Conservation (phyloP, 352 stramenopile genomes). For the Phytopythium helicoides region DNA sequence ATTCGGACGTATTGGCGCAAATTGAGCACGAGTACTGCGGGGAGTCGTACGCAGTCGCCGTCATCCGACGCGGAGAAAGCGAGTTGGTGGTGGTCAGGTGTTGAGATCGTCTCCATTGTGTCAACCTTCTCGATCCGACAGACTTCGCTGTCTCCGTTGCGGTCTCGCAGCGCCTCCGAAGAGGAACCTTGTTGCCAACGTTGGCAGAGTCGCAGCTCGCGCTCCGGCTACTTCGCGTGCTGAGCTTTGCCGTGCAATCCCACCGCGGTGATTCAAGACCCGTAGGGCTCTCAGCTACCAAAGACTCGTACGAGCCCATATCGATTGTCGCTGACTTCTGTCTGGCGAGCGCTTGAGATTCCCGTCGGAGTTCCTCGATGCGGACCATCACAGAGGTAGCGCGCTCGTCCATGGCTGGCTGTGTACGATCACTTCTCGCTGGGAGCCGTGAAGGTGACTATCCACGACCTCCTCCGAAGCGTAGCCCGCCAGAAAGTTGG, state of each 20-base stretch:
- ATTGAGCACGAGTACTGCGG: background rate
- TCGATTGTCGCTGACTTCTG: constrained; percentile 2
- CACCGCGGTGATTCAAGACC: background rate
- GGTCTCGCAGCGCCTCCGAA: background rate
- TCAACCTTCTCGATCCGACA: too few species aligned
- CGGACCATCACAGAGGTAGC: background rate
- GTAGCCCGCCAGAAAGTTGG: background rate
- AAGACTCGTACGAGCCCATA: background rate
- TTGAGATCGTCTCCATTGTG: background rate
- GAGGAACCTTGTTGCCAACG: background rate
- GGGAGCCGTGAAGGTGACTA: background rate
- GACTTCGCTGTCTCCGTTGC: background rate
- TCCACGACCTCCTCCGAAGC: too few species aligned
- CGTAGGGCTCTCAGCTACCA: background rate
- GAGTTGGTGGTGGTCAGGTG: background rate
- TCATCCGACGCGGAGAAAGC: background rate
- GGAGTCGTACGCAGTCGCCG: background rate
- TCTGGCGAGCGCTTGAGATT: background rate
- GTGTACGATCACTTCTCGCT: background rate
- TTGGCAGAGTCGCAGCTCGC: background rate
- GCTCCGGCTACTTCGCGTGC: background rate
- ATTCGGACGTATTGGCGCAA: background rate
- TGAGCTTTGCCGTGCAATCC: background rate
- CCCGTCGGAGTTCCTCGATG: background rate
- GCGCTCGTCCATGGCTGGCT: constrained; percentile 2